Base-by-base conservation (phyloP, 1,284 basidiomycete genomes). In the Ganoderma meredithae region DNA sequence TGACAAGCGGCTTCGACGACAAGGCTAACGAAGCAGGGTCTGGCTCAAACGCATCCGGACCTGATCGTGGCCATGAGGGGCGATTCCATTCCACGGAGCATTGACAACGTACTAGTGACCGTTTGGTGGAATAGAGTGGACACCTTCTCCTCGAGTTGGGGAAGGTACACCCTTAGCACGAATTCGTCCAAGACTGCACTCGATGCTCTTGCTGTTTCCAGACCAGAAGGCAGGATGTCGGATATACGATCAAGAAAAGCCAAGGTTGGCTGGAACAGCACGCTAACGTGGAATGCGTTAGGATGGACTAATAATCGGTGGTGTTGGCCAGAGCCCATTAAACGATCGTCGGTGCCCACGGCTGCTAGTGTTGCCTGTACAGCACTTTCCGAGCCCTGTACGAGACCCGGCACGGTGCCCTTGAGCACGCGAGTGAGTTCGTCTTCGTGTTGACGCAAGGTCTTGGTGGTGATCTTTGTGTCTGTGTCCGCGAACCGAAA, bases 121-220 rank as follows among this genome's bases (percentile, higher is more conserved):
- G 95, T 90, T 66, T 93, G 88, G 77, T 95, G 95, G 81, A 98
- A 98, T 40, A 97, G 83, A 62, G 88, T 84, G 0, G 94, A 91
- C 52, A 98, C 95, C 79, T 96, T 97, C 75, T 99, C 97, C 79
- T 99, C 97, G 69, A 99, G 81, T 78, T 98, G 96, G 0, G 97
- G 97, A 53, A 99, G 82, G 81, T 98, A 99, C 0, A 96, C 92
- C 70, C 93, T 93, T 64, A 95, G 84, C 8, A 99, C 96, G 78
- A 99, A 99, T 66, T 99, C 96, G 71, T 99, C 96, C 68, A 99
- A 79, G 41, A 97, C 88, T 17, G 86, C 85, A 56, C 90, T 92
- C 44, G 95, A 93, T 1, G 90, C 87, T 65, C 87, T 84, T 27
- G 89, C 88, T 44, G 89, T 88, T 72, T 94, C 94, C 40, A 87